Conservation (phyloP, 208 protist genomes). For the Wallacemonas sp. region DNA sequence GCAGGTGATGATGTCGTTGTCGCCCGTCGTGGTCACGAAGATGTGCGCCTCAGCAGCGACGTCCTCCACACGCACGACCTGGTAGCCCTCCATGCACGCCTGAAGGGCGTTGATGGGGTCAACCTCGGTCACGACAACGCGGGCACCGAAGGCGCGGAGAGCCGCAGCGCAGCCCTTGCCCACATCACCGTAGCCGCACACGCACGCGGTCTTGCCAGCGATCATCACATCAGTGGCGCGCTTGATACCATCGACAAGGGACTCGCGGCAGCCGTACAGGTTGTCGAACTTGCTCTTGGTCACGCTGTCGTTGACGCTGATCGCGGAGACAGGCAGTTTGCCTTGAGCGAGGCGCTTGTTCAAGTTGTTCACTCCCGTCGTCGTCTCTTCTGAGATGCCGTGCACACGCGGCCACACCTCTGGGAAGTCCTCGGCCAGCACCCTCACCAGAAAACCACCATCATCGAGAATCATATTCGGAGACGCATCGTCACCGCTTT, state of each 20-base stretch:
- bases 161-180: constrained; percentile 98
- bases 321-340: constrained; percentile 97
- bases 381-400: constrained; percentile 99
- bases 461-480: constrained; percentile 99
- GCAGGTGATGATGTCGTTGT: constrained; percentile 97
- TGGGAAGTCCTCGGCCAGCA: constrained; percentile 94
- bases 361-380: constrained; percentile 99
- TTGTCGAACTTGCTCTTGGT: constrained; percentile 99
- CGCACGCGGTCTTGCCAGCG: constrained; percentile 97
- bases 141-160: constrained; percentile 95
- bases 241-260: constrained; percentile 99
- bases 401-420: constrained; percentile 92
- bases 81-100: constrained; percentile 98
- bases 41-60: constrained; percentile 91
- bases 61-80: constrained; percentile 97
- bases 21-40: constrained; percentile 98
- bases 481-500: constrained; percentile 58
- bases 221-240: constrained; percentile 99
- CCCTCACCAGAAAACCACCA: constrained; percentile 98
- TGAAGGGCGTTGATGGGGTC: constrained; percentile 99
- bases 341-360: constrained; percentile 95
- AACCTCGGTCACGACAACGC: constrained; percentile 98
- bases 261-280: constrained; percentile 99
- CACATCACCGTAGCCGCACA: constrained; percentile 99
- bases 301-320: constrained; percentile 99